Base-by-base conservation (phyloP, 2,329 filamentous ascomycete species). In the Bisporella sp. region DNA sequence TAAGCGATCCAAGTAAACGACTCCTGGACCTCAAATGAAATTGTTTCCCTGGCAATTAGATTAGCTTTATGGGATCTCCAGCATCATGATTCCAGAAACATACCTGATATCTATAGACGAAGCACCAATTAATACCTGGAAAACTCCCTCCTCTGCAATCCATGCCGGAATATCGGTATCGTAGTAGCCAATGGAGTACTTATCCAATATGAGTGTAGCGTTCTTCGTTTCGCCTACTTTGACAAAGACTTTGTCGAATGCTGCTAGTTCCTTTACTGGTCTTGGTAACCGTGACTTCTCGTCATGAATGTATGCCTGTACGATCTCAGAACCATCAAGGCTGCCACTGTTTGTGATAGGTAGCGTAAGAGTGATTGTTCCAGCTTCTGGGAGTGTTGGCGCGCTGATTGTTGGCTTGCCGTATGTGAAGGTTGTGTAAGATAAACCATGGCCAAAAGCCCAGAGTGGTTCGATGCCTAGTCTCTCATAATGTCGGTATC, bases 391-490 rank as follows among this genome's bases (percentile, higher is more conserved):
- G 49, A 78, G 63, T 1, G 69, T 64, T 47, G 66, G 64, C 2
- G 64, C 60, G 58, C 68, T 73, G 48, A 84, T 71, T 4, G 73
- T 73, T 0, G 81, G 75, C 1, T 73, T 69, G 11, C 80, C 79
- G 60, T 87, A 84, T 44, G 76, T 73, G 63, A 89, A 89, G 0
- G 70, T 76, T 0, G 85, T 88, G 65, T 89, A 90, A 0, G 82
- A 85, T 6, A 89, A 73, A 1, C 86, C 85, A 63, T 87, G 84
- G 8, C 86, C 86, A 57, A 89, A 89, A 31, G 83, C 74, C 67
- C 88, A 89, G 0, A 85, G 72, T 0, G 82, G 81, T 5, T 73
- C 68, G 46, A 83, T 74, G 30, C 72, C 71, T 9, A 73, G 69
- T 21, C 77, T 77, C 59, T 90, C 85, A 65, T 87, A 89, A 67